Conservation (phyloP, 2,329 filamentous ascomycete genomes). For the Aspergillus piperis region DNA sequence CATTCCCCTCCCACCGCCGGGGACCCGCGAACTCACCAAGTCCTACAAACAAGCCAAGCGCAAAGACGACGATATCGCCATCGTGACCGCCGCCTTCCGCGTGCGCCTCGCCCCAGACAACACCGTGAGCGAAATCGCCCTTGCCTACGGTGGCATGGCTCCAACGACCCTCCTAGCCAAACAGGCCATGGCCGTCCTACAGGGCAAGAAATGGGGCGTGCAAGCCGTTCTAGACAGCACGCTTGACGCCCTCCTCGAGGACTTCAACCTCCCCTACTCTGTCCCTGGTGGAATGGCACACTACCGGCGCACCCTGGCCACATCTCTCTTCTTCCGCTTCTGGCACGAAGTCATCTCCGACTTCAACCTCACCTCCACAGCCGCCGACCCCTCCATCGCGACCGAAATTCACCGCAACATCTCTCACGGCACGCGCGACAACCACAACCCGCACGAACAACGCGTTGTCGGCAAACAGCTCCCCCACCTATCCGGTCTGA, state of each 20-base stretch:
- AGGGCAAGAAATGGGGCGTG: constrained; percentile 72
- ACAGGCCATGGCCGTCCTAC: constrained; percentile 66
- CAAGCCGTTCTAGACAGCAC: constrained; percentile 74
- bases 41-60: constrained; percentile 89
- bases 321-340: constrained; percentile 91
- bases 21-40: constrained; percentile 73
- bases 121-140: constrained; percentile 65
- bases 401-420: constrained; percentile 76
- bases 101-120: constrained; percentile 66
- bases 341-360: constrained; percentile 75
- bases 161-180: constrained; percentile 76
- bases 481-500: constrained; percentile 78
- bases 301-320: constrained; percentile 77
- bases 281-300: constrained; percentile 90
- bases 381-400: constrained; percentile 62
- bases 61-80: constrained; percentile 90
- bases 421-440: constrained; percentile 73
- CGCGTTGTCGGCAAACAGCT: constrained; percentile 77
- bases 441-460: constrained; percentile 66
- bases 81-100: constrained; percentile 77
- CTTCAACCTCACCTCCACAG: constrained; percentile 57
- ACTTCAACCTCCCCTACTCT: constrained; percentile 80
- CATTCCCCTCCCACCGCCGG: constrained; percentile 66
- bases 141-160: constrained; percentile 88
- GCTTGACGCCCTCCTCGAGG: constrained; percentile 74